Conservation (phyloP, 2,329 filamentous ascomycete genomes). For the Chrysosporium queenslandicum region DNA sequence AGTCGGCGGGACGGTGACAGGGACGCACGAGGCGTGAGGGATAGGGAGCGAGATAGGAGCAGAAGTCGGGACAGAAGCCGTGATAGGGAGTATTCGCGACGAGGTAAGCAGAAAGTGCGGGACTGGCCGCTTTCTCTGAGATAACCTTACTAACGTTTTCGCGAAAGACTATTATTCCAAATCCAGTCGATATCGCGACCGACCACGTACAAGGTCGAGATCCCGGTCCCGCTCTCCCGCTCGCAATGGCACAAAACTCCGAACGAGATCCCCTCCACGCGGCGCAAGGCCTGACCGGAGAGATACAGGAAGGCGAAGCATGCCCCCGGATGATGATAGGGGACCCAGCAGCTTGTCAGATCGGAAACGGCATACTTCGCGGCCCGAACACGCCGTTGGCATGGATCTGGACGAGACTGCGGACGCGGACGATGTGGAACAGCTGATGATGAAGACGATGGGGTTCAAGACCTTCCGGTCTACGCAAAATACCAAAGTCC, state of each 20-base stretch:
- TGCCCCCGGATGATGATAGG: conserved; percentile 20
- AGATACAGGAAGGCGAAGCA: conserved; percentile 25
- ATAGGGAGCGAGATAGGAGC: conserved; percentile 27
- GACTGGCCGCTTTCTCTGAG: too few species aligned
- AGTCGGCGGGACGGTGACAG: conserved; percentile 32
- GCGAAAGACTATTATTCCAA: conserved; percentile 21
- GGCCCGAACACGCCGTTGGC: conserved; percentile 24
- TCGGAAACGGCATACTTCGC: conserved; percentile 19
- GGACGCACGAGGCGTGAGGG: conserved; percentile 33
- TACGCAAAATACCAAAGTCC: conserved; percentile 81
- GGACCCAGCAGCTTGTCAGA: conserved; percentile 22
- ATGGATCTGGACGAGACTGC: conserved; percentile 29
- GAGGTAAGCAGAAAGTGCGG: too few species aligned
- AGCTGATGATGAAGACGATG: conserved; percentile 77
- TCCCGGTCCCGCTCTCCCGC: conserved; percentile 23
- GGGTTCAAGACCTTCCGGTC: conserved; percentile 77
- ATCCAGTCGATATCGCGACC: conserved; percentile 29
- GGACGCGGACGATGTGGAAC: conserved; percentile 50
- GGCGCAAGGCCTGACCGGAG: conserved; percentile 27
- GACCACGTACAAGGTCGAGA: conserved; percentile 20
- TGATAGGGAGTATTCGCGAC: conserved; percentile 27
- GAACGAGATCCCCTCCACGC: conserved; percentile 31
- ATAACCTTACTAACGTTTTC: too few species aligned
- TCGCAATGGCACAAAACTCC: conserved; percentile 29
- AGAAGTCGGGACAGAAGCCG: background rate